phyloP scores from a whole-genome alignment of 495 filamentous ascomycete genomes.

The Xylaria nigripes region DNA sequence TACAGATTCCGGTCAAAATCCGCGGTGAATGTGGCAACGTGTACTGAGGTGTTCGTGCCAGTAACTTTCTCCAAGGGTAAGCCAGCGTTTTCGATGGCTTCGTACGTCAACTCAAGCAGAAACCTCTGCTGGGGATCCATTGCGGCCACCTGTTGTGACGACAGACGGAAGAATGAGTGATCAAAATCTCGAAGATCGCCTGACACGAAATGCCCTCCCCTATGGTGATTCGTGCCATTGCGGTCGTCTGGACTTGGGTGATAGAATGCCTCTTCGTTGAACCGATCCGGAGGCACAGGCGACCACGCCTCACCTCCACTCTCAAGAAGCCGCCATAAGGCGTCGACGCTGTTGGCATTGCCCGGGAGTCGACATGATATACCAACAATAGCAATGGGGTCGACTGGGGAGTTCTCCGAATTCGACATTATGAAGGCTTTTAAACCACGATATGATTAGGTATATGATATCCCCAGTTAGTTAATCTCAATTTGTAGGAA shows the following conservation, averaged over 20 bases:
- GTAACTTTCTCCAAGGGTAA: background rate
- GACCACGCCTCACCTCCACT: constrained; percentile 6
- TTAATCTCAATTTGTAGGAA: background rate
- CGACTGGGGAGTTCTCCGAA: background rate
- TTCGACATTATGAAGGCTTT: background rate
- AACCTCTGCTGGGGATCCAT: constrained; percentile 39
- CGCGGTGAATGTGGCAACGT: background rate
- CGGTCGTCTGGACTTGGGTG: constrained; percentile 35
- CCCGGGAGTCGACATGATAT: constrained; percentile 47
- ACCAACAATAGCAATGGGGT: constrained; percentile 39
- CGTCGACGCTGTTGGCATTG: constrained; percentile 28
- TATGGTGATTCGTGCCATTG: background rate
- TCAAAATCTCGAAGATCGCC: background rate
- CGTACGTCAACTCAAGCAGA: constrained; percentile 33
- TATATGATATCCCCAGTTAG: background rate
- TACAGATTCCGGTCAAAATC: background rate
- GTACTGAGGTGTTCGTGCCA: constrained; percentile 32
- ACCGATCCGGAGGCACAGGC: constrained; percentile 50
- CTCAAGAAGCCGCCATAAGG: constrained; percentile 35
- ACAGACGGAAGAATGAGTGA: background rate
- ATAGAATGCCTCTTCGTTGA: constrained; percentile 51
- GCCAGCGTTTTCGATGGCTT: constrained; percentile 13
- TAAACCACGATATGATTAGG: background rate
- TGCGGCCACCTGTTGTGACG: background rate
- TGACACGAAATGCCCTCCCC: background rate